Base-by-base conservation (phyloP, 345 rosid genomes). In the Hypericum perforatum region DNA sequence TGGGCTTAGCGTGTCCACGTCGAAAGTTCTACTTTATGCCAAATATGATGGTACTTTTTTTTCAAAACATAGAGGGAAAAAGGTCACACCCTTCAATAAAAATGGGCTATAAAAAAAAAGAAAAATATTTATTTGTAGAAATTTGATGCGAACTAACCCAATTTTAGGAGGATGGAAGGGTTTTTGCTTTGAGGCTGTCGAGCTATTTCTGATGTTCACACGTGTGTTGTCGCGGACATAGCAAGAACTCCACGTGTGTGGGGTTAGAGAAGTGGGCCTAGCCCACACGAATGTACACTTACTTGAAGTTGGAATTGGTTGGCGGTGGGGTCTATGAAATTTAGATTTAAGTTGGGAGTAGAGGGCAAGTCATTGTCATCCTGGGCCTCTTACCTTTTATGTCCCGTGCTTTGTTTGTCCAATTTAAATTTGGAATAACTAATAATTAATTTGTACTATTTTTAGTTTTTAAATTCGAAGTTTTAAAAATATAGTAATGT, bases 1-100 rank as follows among this genome's bases (percentile, higher is more conserved):
- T 79, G 78, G 61, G 53, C 57, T 39, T 7, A 47, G 42, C 41
- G 44, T 13, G 2, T 56, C 65, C 73, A 63, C 70, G 74, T 71
- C 64, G 40, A 22, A 12, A 16, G 46, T 45, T 43, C 14, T 36
- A 51, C 58, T 54, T 60, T 48, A 50, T 60, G 46, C 7, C 15
- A 7, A 12, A 41, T 45, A 45, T 47, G 16, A 22, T 22, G 32
- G 32, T 22, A 22, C 32, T 22, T 22, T 22, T 22, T 4, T n/a
- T n/a, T n/a, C n/a, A n/a, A n/a, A n/a, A n/a, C 32, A 22, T 4
- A 22, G 2, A 22, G 4, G 4, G 4, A 22, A 22, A 22, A 22
- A 4, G 4, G 32, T 22, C 32, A 22, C 32, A 22, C 4, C 32
- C 32, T 22, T 22, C 32, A 22, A 22, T n/a, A 22, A 22, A 22